phyloP scores from a whole-genome alignment of 352 stramenopile species.

The Pythium pyrilobum region DNA sequence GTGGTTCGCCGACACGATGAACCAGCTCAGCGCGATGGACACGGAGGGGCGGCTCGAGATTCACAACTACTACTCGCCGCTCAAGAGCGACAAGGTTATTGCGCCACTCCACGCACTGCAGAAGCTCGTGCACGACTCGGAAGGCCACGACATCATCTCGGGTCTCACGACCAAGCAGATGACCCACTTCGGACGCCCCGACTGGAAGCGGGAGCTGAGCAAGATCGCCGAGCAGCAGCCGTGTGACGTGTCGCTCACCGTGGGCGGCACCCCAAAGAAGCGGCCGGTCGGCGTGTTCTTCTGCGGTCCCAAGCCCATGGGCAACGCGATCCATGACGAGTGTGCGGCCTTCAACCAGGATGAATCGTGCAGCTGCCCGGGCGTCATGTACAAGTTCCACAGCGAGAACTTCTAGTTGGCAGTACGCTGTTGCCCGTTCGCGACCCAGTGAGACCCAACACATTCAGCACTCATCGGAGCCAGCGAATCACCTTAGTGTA shows the following conservation, averaged over 20 bases:
- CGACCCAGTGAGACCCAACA: too few relatives aligned
- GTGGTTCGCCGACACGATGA: slow-evolving; percentile 80
- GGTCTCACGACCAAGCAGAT: slow-evolving; percentile 67
- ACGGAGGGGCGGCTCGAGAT: slow-evolving; percentile 69
- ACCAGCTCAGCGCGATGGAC: slow-evolving; percentile 68
- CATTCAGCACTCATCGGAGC: too few relatives aligned
- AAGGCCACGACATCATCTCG: slow-evolving; percentile 72
- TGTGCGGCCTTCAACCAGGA: slow-evolving; percentile 53
- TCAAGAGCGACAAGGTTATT: slow-evolving; percentile 52
- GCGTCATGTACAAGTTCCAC: slow-evolving; percentile 61
- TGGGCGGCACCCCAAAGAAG: background rate
- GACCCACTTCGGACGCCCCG: slow-evolving; percentile 68
- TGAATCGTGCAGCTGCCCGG: slow-evolving; percentile 25
- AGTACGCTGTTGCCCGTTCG: too few relatives aligned
- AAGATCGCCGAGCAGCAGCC: slow-evolving; percentile 27
- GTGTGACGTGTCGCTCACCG: background rate
- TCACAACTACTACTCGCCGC: slow-evolving; percentile 77
- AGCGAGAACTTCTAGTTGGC: slow-evolving; percentile 32
- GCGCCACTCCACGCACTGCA: slow-evolving; percentile 68
- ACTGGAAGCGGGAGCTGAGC: slow-evolving; percentile 65
- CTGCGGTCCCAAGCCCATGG: slow-evolving; percentile 62
- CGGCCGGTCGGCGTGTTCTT: slow-evolving; percentile 77
- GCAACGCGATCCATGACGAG: slow-evolving; percentile 49
- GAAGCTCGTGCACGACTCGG: slow-evolving; percentile 59
- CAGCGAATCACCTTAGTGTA: too few relatives aligned